Conservation (phyloP, 768 basidiomycete genomes). For the Kwoniella sp. region DNA sequence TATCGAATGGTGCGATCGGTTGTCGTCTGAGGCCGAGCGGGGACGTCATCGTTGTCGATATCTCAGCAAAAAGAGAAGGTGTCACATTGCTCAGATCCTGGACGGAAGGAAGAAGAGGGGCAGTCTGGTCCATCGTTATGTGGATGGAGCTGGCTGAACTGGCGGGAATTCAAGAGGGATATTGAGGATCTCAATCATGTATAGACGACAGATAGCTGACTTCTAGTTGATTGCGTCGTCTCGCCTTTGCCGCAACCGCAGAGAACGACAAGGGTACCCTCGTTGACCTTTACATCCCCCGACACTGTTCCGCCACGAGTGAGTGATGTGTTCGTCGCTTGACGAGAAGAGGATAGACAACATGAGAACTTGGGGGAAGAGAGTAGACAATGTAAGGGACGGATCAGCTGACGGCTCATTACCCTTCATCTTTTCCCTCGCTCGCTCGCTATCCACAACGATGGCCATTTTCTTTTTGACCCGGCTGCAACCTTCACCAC, state of each 20-base stretch:
- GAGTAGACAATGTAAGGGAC: no score
- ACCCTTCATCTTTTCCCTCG: no score
- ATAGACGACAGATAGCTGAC: no score
- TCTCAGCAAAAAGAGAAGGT: not conserved
- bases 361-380: conserved; percentile 1
- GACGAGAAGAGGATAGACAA: not conserved
- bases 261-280: conserved; percentile 76
- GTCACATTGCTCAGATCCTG: not conserved
- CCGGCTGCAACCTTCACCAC: no score
- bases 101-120: not conserved
- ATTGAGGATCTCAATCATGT: no score
- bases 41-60: not conserved
- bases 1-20: not conserved
- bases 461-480: no score
- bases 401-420: not conserved
- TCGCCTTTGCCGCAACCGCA: conserved; percentile 2
- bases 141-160: no score
- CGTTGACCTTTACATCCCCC: conserved; percentile 98
- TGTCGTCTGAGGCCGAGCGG: not conserved
- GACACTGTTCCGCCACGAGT: conserved; percentile 99
- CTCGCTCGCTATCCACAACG: no score
- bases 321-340: conserved; percentile 56
- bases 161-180: no score
- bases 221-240: conserved; percentile 11
- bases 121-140: no score